Evolutionary conservation across 352 stramenopile species (phyloP).

Genomic region (Globisporangium megalacanthum): DNA sequence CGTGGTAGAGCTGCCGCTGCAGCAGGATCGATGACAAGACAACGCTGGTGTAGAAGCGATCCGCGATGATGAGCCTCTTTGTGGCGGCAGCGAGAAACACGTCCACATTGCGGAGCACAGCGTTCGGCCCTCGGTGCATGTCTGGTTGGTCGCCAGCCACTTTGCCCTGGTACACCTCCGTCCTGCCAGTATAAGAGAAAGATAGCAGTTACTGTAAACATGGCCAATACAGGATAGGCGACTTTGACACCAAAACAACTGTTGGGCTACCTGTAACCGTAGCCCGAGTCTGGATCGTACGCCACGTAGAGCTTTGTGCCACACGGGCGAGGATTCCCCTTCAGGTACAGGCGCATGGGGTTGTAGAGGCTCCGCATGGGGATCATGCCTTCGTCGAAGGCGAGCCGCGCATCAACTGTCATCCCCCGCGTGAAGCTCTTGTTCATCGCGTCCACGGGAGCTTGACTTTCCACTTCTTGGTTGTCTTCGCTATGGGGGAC

Average conservation of each 20-base stretch:
- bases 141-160: background rate
- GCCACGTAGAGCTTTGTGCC: constrained; percentile 23
- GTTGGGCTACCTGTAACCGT: constrained; percentile 4
- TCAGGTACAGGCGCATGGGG: constrained; percentile 10
- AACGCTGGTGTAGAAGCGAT: background rate
- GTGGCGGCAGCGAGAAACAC: background rate
- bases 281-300: constrained; percentile 9
- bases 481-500: background rate
- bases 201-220: background rate
- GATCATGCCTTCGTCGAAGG: constrained; percentile 23
- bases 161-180: background rate
- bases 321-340: constrained; percentile 12
- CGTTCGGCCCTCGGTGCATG: background rate
- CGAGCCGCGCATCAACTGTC: background rate
- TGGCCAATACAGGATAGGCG: background rate
- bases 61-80: constrained; percentile 1
- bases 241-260: background rate
- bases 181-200: too few species aligned
- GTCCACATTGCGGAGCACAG: constrained; percentile 5
- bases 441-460: background rate
- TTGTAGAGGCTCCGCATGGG: constrained; percentile 4
- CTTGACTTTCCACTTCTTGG: constrained; percentile 4
- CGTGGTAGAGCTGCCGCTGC: constrained; percentile 10
- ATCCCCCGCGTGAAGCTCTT: background rate
- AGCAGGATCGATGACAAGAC: constrained; percentile 13